Base-by-base conservation (phyloP, 805 yeast species). In the Candida sithepensis region DNA sequence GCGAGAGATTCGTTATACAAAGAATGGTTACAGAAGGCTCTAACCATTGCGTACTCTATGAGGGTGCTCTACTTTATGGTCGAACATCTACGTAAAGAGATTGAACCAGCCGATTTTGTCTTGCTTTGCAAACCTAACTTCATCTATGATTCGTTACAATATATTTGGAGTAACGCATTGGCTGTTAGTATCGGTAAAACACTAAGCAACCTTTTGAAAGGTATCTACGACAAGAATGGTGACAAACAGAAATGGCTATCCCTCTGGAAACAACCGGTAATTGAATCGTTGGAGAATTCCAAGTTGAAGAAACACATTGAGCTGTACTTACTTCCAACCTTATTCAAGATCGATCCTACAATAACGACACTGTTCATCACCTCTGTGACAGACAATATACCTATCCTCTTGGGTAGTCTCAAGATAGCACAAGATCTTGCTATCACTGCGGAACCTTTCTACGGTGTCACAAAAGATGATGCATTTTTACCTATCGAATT, bases 111-210 rank as follows among this genome's bases (percentile, higher is more conserved):
- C 0, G 55, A 58, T 28, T 65, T 60, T 43, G 65, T 88, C 9
- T 44, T 83, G 2, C 52, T 59, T 1, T 46, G 62, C 4, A 72
- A 72, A 32, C 81, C 85, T 0, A 39, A 53, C 1, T 80, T 85
- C 49, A 64, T 81, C 3, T 54, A 54, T 2, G 66, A 66, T 9
- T 73, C 85, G n/a, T 58, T 85, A 13, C 55, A 66, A 2, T 63
- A 72, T 16, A 81, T 85, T 68, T 66, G 70, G 52, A 72, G 82
- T 1, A 81, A 78, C 53, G 77, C 88, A 0, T 61, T 88, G 46
- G 84, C 94, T 0, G 85, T 81, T 50, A 76, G 84, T 2, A 72
- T 81, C 18, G 82, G 86, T n/a, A 84, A 80, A 57, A 72, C 82
- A 16, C 47, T 84, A 1, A 69, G 70, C 6, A 58, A 74, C 0